Evolutionary conservation across 306 rosid species (phyloP).

Genomic region (Malus domestica): DNA sequence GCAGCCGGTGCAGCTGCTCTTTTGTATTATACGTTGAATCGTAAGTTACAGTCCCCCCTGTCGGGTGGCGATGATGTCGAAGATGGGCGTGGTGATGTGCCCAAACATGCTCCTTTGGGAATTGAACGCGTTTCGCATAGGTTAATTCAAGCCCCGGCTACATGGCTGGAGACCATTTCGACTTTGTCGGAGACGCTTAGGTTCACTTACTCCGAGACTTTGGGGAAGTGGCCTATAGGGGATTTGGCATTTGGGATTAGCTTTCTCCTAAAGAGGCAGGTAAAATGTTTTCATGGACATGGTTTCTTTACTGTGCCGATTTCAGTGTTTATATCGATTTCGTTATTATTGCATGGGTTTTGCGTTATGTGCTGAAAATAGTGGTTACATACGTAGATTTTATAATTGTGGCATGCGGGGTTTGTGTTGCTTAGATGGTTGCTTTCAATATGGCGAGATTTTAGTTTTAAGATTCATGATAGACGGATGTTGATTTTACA

Average conservation of each 20-base stretch:
- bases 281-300: conserved; percentile 4
- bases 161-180: conserved; percentile 89
- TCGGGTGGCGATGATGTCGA: conserved; percentile 41
- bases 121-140: conserved; percentile 63
- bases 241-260: conserved; percentile 94
- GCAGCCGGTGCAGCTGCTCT: conserved; percentile 98
- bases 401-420: neutral
- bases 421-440: neutral
- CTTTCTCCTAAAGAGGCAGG: conserved; percentile 92
- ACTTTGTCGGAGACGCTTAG: conserved; percentile 85
- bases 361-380: neutral
- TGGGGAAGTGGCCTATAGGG: conserved; percentile 96
- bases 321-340: neutral
- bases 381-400: neutral
- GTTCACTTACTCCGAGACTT: conserved; percentile 93
- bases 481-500: neutral
- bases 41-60: conserved; percentile 39
- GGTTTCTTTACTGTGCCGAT: neutral
- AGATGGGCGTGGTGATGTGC: conserved; percentile 14
- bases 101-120: conserved; percentile 35
- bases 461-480: neutral
- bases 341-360: neutral
- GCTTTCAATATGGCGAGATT: neutral
- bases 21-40: conserved; percentile 71
- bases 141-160: conserved; percentile 84